Evolutionary conservation across 768 basidiomycete species (phyloP).

Genomic region (Sarcodon aspratus): DNA sequence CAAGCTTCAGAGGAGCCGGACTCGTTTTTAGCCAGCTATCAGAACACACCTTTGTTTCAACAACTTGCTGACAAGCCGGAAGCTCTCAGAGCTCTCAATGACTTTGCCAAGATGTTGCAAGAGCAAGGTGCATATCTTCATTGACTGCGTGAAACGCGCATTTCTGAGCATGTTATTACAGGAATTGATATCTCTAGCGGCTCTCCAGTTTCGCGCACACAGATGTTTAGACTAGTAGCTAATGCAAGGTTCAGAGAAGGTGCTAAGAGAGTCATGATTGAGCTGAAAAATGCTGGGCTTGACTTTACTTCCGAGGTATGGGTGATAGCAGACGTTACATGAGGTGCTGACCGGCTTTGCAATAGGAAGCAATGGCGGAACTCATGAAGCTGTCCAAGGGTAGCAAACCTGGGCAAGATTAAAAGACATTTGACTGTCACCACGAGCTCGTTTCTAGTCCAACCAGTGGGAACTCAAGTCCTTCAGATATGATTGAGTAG

Average conservation of each 20-base stretch:
- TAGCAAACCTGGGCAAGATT: background rate
- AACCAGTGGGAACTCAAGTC: too few relatives aligned
- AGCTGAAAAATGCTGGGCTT: conserved; percentile 49
- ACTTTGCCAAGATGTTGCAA: conserved; percentile 4
- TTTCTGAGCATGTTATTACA: conserved; percentile 11
- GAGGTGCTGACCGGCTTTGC: background rate
- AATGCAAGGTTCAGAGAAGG: conserved; percentile 42
- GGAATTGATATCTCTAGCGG: conserved; percentile 37
- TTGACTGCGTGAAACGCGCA: background rate
- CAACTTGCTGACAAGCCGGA: conserved; percentile 5
- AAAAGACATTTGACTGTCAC: background rate
- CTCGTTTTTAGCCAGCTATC: background rate
- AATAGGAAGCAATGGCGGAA: conserved; percentile 37
- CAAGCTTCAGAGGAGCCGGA: conserved; percentile 3
- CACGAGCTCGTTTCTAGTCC: background rate
- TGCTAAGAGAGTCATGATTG: conserved; percentile 31
- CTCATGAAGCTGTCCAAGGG: conserved; percentile 21
- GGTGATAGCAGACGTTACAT: too few relatives aligned
- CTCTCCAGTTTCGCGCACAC: conserved; percentile 33
- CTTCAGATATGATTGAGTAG: too few relatives aligned
- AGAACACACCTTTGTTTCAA: background rate
- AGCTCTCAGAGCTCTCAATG: conserved; percentile 3
- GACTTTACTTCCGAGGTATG: conserved; percentile 44
- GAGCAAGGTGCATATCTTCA: conserved; percentile 8
- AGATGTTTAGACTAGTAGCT: conserved; percentile 42